Evolutionary conservation across 768 basidiomycete species (phyloP).

Genomic region (Leccinum fibrillosum): DNA sequence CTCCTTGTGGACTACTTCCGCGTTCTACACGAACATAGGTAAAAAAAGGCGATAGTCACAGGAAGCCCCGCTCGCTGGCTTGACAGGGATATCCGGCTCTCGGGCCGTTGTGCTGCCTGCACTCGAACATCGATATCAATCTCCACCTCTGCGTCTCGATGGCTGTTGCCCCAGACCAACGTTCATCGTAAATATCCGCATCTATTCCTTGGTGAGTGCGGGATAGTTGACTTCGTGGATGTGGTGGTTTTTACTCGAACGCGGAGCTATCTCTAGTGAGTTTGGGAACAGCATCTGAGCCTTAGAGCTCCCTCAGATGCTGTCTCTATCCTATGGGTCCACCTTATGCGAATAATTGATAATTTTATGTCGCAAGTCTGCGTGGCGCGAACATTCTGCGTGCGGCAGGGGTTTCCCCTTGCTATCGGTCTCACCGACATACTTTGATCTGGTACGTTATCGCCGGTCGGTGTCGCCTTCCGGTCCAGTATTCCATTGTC

Average conservation of each 20-base stretch:
- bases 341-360: background rate
- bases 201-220: background rate
- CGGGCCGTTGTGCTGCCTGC: background rate
- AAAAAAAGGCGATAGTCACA: background rate
- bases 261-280: background rate
- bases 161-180: background rate
- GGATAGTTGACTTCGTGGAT: background rate
- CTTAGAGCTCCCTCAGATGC: background rate
- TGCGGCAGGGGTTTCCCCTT: background rate
- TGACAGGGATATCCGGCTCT: background rate
- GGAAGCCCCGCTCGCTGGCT: background rate
- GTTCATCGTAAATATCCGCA: background rate
- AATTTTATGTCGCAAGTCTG: background rate
- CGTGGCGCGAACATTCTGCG: background rate
- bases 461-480: background rate
- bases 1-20: background rate
- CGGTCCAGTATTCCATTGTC: background rate
- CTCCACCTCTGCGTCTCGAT: background rate
- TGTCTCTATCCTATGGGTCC: background rate
- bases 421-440: background rate
- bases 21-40: background rate
- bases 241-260: background rate
- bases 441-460: background rate
- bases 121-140: background rate
- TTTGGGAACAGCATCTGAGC: background rate